A percentile compares a stretch with the other conserved stretches of the same genome.
Conservation (phyloP, 179 eudicot genomes). For the Dionaea muscipula region DNA sequence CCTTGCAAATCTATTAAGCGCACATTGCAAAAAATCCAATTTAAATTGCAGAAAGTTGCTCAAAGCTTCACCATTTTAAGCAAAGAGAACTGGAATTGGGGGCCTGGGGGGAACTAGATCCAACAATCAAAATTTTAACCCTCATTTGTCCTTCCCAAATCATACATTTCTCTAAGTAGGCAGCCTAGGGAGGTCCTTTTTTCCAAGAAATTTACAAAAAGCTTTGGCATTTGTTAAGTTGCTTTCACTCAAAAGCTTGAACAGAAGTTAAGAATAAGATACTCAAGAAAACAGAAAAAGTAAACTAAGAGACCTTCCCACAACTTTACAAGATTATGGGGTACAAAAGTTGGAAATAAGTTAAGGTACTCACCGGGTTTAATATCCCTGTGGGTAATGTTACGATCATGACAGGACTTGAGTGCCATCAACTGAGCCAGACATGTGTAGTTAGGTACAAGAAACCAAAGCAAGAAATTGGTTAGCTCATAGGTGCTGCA, state of each 20-base stretch:
- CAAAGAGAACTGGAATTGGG: too few species aligned
- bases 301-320: not conserved
- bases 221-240: not conserved
- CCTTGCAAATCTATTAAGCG: too few species aligned
- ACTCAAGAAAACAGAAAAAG: not conserved
- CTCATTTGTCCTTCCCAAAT: too few species aligned
- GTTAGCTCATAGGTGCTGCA: too few species aligned
- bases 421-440: constrained; percentile 70
- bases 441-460: constrained; percentile 3
- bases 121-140: too few species aligned
- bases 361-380: constrained; percentile 75
- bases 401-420: constrained; percentile 89
- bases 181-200: too few species aligned
- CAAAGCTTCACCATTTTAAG: too few species aligned
- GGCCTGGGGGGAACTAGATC: too few species aligned
- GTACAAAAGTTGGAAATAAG: not conserved
- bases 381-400: constrained; percentile 93
- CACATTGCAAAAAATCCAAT: too few species aligned
- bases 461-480: not conserved
- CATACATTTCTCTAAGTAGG: too few species aligned
- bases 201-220: too few species aligned
- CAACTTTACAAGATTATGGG: not conserved
- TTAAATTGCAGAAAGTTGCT: too few species aligned
- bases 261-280: not conserved
- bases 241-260: not conserved